Base-by-base conservation (phyloP, 2,329 filamentous ascomycete species). In the Exophiala dermatitidis region DNA sequence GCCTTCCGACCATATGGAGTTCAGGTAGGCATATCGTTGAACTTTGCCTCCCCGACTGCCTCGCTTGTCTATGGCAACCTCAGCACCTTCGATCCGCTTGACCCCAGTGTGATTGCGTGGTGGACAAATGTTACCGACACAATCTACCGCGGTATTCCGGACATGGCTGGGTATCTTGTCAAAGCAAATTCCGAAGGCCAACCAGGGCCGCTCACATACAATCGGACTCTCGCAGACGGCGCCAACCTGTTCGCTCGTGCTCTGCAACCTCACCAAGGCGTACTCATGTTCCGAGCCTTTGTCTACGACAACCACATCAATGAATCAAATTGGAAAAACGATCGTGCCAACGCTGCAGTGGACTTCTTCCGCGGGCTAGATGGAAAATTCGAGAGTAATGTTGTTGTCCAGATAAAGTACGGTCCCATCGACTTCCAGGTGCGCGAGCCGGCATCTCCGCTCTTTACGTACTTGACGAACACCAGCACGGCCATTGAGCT, bases 341-440 rank as follows among this genome's bases (percentile, higher is more conserved):
- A 88, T 64, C 78, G 85, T 1, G 85, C 84, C 1, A 86, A 86
- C 50, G 84, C 83, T 0, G 83, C 82, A 0, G 81, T 86, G 0
- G 73, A 87, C 1, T 85, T 79, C 67, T 87, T 88, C 66, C 71
- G 79, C 10, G 72, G 74, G 0, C 74, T 87, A 0, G 84, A 88
- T 61, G 78, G 75, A 3, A 66, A 82, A 54, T 88, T 88, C 52
- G 80, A 84, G 26, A 80, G 83, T 43, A 88, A 88, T 44, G 83
- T 87, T 0, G 74, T 88, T 0, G 74, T 88, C 2, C 84, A 88
- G 64, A 82, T 88, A 67, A 88, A 88, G 67, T 86, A 84, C 57
- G 84, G 85, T 0, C 83, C 84, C 0, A 87, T 87, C 54, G 84
- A 88, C 63, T 87, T 88, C 66, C 84, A 87, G 62, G 81, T 86